Evolutionary conservation across 208 protist genomes (phyloP).

Genomic region (Zelonia costaricensis): DNA sequence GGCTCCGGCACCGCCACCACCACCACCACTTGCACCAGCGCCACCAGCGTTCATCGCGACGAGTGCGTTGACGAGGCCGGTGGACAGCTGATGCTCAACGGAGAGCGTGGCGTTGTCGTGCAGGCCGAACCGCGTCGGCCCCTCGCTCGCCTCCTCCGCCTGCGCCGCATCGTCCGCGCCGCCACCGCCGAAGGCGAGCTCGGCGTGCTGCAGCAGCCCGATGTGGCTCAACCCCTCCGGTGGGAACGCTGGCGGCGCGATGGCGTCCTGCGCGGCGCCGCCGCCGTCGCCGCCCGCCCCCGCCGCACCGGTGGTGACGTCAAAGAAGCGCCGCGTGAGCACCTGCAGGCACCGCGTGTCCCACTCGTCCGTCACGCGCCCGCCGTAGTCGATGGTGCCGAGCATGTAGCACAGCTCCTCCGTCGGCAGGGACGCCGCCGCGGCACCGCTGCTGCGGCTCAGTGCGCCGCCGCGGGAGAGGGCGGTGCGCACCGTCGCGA

Average conservation of each 20-base stretch:
- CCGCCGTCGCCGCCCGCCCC: constrained; percentile 12
- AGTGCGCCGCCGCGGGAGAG: constrained; percentile 36
- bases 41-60: constrained; percentile 55
- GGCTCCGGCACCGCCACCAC: constrained; percentile 35
- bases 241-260: constrained; percentile 59
- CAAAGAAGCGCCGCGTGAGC: constrained; percentile 80
- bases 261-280: constrained; percentile 29
- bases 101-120: constrained; percentile 95
- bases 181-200: constrained; percentile 48
- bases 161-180: constrained; percentile 33
- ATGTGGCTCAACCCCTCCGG: constrained; percentile 46
- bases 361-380: constrained; percentile 93
- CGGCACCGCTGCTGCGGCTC: background rate
- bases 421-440: constrained; percentile 54
- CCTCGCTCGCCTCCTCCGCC: constrained; percentile 30
- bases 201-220: constrained; percentile 56
- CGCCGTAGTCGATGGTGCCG: constrained; percentile 94
- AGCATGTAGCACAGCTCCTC: constrained; percentile 90
- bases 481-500: constrained; percentile 75
- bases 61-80: constrained; percentile 41
- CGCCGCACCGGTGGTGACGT: constrained; percentile 23
- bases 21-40: constrained; percentile 1
- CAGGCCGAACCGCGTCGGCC: constrained; percentile 92
- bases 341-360: constrained; percentile 83
- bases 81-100: constrained; percentile 63